Base-by-base conservation (phyloP, 2,329 filamentous ascomycete genomes). In the Penicillium frequentans region DNA sequence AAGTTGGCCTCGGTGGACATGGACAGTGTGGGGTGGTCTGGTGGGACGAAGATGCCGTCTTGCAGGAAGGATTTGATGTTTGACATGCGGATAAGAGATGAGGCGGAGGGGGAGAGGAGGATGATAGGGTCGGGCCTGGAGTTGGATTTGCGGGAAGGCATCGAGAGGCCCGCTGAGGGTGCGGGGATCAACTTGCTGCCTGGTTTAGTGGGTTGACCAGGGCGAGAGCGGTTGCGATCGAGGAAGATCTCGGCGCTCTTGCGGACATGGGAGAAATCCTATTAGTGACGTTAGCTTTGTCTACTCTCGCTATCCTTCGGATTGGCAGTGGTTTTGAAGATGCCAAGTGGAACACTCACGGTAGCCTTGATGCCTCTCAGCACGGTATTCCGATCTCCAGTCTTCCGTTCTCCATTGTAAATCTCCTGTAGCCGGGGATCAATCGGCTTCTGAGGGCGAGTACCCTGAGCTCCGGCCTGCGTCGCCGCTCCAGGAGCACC, bases 1-100 rank as follows among this genome's bases (percentile, higher is more conserved):
- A 97, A 92, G 65, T 90, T 92, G 45, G 88, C 83, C 26, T 86
- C 83, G 14, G 86, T 86, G 55, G 83, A 84, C 65, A 85, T 86
- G 54, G 85, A 79, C 50, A 85, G 79, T 9, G 81, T 79, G 72
- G 81, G 79, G 52, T 82, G 80, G 66, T 93, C 89, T 3, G 91
- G 84, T 1, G 91, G 90, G 6, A 88, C 82, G 77, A 93, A 99
- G 63, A 88, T 81, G 56, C 93, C 93, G 55, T 87, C 84, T 73
- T 93, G 89, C 63, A 99, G 89, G 82, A 99, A 98, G 29, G 90
- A 88, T 71, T 96, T 96, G 75, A 96, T 91, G 73, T 99, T 99
- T 52, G 91, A 90, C 85, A 98, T 91, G 73, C 93, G 92, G 37
- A 99, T 87, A 49, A 98, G 86, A 1, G 93, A 96, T 2, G 93